phyloP scores from a whole-genome alignment of 257 asterid species.

The Orobanche coerulescens region DNA sequence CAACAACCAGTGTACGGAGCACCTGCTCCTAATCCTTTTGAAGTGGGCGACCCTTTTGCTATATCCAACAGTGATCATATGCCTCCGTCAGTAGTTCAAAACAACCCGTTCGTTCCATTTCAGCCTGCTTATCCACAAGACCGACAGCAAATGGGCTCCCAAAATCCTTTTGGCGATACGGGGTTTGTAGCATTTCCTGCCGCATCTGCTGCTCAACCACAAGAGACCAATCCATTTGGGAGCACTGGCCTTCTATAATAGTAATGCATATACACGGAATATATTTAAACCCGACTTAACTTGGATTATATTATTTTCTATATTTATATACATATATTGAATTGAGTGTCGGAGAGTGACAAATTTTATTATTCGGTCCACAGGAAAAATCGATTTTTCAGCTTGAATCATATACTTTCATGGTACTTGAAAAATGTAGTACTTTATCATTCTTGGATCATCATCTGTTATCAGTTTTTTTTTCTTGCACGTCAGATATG shows the following conservation, averaged over 20 bases:
- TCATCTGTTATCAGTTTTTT: not conserved
- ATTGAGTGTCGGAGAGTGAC: conserved; percentile 14
- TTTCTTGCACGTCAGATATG: too few species aligned
- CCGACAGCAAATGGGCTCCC: conserved; percentile 47
- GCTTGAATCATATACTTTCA: conserved; percentile 24
- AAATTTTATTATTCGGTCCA: conserved; percentile 12
- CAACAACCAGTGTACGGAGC: conserved; percentile 72
- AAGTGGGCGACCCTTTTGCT: conserved; percentile 61
- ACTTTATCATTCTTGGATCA: not conserved
- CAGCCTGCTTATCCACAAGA: conserved; percentile 53
- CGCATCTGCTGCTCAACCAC: conserved; percentile 41
- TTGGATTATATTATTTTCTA: not conserved
- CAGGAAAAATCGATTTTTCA: conserved; percentile 4
- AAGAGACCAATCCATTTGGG: conserved; percentile 71
- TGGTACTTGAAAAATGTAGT: not conserved
- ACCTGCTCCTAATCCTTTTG: conserved; percentile 86
- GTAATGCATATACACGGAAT: conserved; percentile 10
- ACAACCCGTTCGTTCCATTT: conserved; percentile 65
- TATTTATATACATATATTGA: conserved; percentile 26
- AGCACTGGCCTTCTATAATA: conserved; percentile 47
- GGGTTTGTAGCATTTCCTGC: conserved; percentile 54
- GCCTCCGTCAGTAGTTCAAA: conserved; percentile 33
- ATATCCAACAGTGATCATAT: conserved; percentile 39
- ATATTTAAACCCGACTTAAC: conserved; percentile 25
- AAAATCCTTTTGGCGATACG: conserved; percentile 66